A percentile compares a stretch with the other conserved stretches of the same genome.
Evolutionary conservation across 2,329 filamentous ascomycete species (phyloP).

Genomic region (Helicocarpus griseus): DNA sequence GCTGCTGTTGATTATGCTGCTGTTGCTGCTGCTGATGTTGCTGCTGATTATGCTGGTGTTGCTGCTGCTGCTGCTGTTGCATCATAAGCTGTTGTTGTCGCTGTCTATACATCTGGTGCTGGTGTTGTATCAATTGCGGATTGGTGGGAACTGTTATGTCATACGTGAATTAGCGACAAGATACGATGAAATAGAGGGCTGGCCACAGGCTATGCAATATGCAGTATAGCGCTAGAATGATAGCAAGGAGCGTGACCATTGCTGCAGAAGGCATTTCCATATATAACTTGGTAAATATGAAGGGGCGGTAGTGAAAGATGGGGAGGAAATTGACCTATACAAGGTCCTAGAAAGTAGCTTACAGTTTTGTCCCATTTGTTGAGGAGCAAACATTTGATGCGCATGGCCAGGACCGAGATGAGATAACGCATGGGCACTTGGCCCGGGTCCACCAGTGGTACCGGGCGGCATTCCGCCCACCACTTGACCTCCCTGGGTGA

Average conservation of each 20-base stretch:
- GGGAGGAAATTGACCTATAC: not conserved
- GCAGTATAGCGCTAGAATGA: no score
- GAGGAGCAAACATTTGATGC: conserved; percentile 43
- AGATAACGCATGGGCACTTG: conserved; percentile 50
- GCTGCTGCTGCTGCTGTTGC: conserved; percentile 23
- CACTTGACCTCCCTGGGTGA: conserved; percentile 54
- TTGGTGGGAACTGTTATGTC: conserved; percentile 29
- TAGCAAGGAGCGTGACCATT: no score
- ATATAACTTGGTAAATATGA: not conserved
- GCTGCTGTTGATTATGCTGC: conserved; percentile 26
- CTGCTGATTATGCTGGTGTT: conserved; percentile 36
- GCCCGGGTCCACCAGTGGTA: conserved; percentile 40
- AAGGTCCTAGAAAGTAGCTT: conserved; percentile 16
- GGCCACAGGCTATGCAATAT: no score
- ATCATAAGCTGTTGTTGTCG: conserved; percentile 22
- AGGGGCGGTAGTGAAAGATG: conserved; percentile 1
- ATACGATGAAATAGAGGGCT: not conserved
- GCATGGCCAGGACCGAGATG: conserved; percentile 48
- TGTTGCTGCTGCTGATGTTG: conserved; percentile 22
- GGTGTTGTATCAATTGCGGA: conserved; percentile 31
- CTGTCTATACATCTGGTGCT: conserved; percentile 18
- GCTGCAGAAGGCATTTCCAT: no score
- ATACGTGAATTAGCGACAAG: conserved; percentile 5
- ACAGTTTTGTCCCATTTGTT: conserved; percentile 34
- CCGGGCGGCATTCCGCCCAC: conserved; percentile 54